Conservation (phyloP, 2,329 filamentous ascomycete species). For the Diaporthe sp. region DNA sequence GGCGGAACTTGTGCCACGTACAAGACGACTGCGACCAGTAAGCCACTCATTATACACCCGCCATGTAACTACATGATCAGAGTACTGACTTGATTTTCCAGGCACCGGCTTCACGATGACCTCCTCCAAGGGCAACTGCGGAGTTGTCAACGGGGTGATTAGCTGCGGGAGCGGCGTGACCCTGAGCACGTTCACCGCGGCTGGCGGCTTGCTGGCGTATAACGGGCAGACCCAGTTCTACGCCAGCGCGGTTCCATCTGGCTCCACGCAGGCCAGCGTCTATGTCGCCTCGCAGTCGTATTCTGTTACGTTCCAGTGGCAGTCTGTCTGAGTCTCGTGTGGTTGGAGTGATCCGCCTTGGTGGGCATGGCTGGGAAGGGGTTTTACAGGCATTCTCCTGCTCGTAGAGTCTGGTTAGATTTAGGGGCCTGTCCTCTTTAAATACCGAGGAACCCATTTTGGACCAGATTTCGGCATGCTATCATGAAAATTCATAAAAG, state of each 20-base stretch:
- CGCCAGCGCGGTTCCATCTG: slow-evolving; percentile 21
- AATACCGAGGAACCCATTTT: neutral
- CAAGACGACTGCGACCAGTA: slow-evolving; percentile 61
- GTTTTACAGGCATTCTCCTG: neutral
- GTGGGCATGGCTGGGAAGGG: too few relatives aligned
- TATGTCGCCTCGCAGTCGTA: slow-evolving; percentile 23
- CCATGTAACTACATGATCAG: too few relatives aligned
- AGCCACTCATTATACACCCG: neutral
- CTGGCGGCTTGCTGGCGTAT: slow-evolving; percentile 37
- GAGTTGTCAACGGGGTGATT: slow-evolving; percentile 66
- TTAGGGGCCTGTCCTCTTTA: neutral
- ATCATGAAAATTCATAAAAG: too few relatives aligned
- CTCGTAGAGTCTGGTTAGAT: neutral
- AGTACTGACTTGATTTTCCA: neutral
- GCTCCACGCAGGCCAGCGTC: slow-evolving; percentile 9
- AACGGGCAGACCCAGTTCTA: slow-evolving; percentile 38
- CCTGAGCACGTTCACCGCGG: slow-evolving; percentile 24
- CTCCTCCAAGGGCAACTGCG: slow-evolving; percentile 72
- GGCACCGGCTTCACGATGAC: slow-evolving; percentile 67
- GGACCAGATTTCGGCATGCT: neutral
- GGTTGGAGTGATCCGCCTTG: neutral
- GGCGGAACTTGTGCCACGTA: slow-evolving; percentile 78
- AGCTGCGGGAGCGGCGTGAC: slow-evolving; percentile 65
- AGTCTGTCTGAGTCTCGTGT: neutral
- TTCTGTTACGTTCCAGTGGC: slow-evolving; percentile 37